phyloP scores from a whole-genome alignment of 805 yeast genomes.

The Teunomyces kruisii region DNA sequence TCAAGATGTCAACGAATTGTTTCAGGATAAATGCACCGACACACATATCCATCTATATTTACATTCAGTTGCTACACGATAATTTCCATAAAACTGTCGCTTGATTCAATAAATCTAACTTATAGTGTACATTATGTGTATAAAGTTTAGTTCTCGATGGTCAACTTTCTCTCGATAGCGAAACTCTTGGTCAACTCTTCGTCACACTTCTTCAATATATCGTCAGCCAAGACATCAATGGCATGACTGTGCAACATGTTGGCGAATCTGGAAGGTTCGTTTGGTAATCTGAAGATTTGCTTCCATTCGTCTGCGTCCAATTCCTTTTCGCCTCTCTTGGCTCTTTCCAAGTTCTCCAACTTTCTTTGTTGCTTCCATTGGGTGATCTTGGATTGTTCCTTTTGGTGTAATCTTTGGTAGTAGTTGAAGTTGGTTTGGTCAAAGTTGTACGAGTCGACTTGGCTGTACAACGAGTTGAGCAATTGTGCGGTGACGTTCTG shows the following conservation, averaged over 20 bases:
- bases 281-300: conserved; percentile 62
- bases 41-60: no score
- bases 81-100: no score
- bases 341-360: conserved; percentile 62
- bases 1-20: no score
- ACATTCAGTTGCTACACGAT: no score
- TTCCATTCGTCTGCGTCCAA: conserved; percentile 63
- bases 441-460: conserved; percentile 73
- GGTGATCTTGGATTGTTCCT: conserved; percentile 66
- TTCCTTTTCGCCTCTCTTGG: conserved; percentile 55
- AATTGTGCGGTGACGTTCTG: conserved; percentile 45
- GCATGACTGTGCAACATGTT: conserved; percentile 67
- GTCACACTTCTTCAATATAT: conserved; percentile 68
- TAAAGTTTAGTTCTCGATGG: conserved; percentile 14
- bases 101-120: neutral
- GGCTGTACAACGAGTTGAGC: conserved; percentile 63
- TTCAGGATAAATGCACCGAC: no score
- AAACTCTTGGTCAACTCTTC: conserved; percentile 63
- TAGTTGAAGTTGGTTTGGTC: conserved; percentile 80
- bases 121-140: conserved; percentile 5
- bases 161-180: conserved; percentile 55
- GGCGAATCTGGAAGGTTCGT: conserved; percentile 73
- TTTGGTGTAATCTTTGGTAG: conserved; percentile 71
- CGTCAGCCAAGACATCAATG: conserved; percentile 68
- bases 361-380: conserved; percentile 75